Percentiles rank a stretch among this genome's conserved stretches.
Evolutionary conservation across 768 basidiomycete species (phyloP).

Genomic region (Lentinula sp.): DNA sequence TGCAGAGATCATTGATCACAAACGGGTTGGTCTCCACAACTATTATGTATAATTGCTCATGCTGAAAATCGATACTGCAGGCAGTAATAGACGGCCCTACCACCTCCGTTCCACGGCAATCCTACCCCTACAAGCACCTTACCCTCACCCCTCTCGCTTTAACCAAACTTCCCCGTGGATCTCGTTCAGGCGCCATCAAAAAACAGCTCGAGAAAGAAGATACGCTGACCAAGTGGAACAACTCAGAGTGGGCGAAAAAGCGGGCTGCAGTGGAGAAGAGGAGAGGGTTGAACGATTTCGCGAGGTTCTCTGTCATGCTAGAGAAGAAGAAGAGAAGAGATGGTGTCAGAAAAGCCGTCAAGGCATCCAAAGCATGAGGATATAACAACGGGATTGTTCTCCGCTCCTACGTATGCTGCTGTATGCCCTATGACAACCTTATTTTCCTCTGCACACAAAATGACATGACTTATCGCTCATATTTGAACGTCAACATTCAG

Average conservation of each 20-base stretch:
- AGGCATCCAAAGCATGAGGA: constrained; percentile 50
- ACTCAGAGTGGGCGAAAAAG: constrained; percentile 84
- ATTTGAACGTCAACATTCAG: not conserved
- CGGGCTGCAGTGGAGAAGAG: constrained; percentile 69
- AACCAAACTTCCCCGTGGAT: constrained; percentile 79
- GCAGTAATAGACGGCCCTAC: constrained; percentile 94
- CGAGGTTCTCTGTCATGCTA: constrained; percentile 82
- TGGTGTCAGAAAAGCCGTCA: constrained; percentile 53
- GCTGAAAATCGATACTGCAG: constrained; percentile 32
- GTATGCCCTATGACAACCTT: not conserved
- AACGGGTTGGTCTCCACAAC: constrained; percentile 59
- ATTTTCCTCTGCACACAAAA: not conserved
- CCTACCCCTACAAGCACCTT: constrained; percentile 88
- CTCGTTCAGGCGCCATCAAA: constrained; percentile 75
- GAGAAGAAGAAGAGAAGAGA: constrained; percentile 87
- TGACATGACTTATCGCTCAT: not conserved
- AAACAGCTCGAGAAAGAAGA: constrained; percentile 86
- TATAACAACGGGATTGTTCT: constrained; percentile 11
- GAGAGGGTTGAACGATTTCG: constrained; percentile 82
- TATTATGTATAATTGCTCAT: not conserved
- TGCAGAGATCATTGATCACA: constrained; percentile 98
- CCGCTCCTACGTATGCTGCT: not conserved
- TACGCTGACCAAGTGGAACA: constrained; percentile 83
- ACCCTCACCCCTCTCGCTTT: constrained; percentile 84
- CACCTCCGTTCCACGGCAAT: constrained; percentile 87